Evolutionary conservation across 2,329 filamentous ascomycete genomes (phyloP).

Genomic region (Capronia americana): DNA sequence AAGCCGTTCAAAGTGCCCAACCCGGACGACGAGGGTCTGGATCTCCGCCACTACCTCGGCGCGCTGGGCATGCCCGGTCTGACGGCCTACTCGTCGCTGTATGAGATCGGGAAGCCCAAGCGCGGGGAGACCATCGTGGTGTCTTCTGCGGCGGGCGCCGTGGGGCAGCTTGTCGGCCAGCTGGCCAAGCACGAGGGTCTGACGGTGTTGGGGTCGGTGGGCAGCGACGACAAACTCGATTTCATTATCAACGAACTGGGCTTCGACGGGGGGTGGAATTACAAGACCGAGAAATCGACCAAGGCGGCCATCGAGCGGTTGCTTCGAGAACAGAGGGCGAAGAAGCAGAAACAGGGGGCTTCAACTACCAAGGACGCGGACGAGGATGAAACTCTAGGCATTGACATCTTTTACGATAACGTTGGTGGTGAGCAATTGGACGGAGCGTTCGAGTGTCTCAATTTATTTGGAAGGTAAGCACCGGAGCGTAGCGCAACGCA

Average conservation of each 20-base stretch:
- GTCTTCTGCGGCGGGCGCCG: constrained; percentile 78
- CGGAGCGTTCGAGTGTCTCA: constrained; percentile 69
- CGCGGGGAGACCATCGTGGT: constrained; percentile 84
- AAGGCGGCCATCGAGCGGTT: constrained; percentile 71
- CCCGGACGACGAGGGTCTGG: constrained; percentile 9
- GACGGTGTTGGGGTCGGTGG: constrained; percentile 79
- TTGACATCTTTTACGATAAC: constrained; percentile 86
- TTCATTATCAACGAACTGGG: constrained; percentile 73
- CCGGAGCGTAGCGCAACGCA: background rate
- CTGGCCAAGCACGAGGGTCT: constrained; percentile 81
- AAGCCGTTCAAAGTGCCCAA: constrained; percentile 28
- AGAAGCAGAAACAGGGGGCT: too few species aligned
- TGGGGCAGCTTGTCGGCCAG: constrained; percentile 83
- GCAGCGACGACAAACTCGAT: constrained; percentile 78
- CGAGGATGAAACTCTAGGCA: constrained; percentile 72
- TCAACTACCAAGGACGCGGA: too few species aligned
- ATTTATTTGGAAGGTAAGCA: constrained; percentile 62
- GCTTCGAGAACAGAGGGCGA: constrained; percentile 67
- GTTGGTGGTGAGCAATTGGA: constrained; percentile 68
- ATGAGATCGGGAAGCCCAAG: constrained; percentile 76
- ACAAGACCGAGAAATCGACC: constrained; percentile 76
- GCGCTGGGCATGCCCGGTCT: constrained; percentile 79
- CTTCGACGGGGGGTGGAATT: constrained; percentile 82
- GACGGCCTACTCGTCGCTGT: constrained; percentile 76
- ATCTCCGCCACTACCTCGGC: constrained; percentile 69